These are phyloP conservation scores for Russula earlei DNA, from an alignment of 768 basidiomycete genomes.

Conservation along the genomic window DNA sequence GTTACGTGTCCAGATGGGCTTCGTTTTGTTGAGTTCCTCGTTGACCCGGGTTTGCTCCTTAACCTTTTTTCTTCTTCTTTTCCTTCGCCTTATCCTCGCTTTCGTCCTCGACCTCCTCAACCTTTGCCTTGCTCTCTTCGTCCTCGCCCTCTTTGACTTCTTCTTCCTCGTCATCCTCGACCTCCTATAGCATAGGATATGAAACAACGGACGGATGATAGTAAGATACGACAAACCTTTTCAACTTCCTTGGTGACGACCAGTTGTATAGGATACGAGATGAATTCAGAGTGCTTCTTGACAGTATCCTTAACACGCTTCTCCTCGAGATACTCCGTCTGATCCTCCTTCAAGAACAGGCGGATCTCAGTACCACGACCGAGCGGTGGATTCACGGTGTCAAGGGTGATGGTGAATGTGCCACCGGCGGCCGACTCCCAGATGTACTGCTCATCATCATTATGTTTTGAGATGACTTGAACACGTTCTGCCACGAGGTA, in stretches of 20 bases:
- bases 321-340: constrained; percentile 98
- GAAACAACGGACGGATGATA: background rate
- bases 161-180: constrained; percentile 44
- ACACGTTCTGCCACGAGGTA: constrained; percentile 99
- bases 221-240: constrained; percentile 54
- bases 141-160: constrained; percentile 68
- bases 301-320: constrained; percentile 99
- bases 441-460: constrained; percentile 99
- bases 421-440: constrained; percentile 99
- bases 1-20: constrained; percentile 99
- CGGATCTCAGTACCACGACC: constrained; percentile 91
- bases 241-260: constrained; percentile 99
- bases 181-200: constrained; percentile 47
- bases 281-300: constrained; percentile 99
- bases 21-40: constrained; percentile 99
- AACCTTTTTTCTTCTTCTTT: constrained; percentile 88
- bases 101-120: constrained; percentile 54
- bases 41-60: constrained; percentile 81
- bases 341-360: constrained; percentile 95
- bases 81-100: constrained; percentile 68
- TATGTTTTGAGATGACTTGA: constrained; percentile 98
- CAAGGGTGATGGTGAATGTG: constrained; percentile 96
- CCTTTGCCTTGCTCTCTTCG: constrained; percentile 72
- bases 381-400: constrained; percentile 81
- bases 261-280: constrained; percentile 98